Evolutionary conservation across 2,329 filamentous ascomycete genomes (phyloP).

Genomic region (Penicillium verrucosum): DNA sequence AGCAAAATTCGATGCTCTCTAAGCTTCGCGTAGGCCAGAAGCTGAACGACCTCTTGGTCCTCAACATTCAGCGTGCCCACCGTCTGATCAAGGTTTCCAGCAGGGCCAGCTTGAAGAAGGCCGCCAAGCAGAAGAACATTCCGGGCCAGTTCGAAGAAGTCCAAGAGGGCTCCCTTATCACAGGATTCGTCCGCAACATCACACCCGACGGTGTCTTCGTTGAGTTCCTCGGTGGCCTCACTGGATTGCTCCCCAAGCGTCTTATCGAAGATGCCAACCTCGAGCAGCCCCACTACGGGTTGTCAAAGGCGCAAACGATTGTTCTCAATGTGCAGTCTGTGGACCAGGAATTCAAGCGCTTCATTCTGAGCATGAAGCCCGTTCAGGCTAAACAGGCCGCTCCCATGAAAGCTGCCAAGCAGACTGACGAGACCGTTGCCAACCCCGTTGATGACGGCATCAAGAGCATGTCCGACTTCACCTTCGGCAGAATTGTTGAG

Average conservation of each 20-base stretch:
- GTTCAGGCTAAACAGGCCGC: constrained; percentile 51
- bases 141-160: constrained; percentile 70
- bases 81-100: constrained; percentile 73
- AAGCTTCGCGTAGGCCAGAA: constrained; percentile 81
- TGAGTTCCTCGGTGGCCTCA: constrained; percentile 76
- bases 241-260: constrained; percentile 74
- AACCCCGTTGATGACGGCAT: constrained; percentile 66
- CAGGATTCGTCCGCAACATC: constrained; percentile 82
- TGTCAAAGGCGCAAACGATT: constrained; percentile 73
- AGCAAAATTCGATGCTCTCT: constrained; percentile 72
- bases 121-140: constrained; percentile 67
- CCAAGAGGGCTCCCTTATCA: constrained; percentile 63
- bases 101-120: constrained; percentile 78
- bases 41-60: constrained; percentile 73
- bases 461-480: constrained; percentile 66
- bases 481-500: constrained; percentile 68
- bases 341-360: constrained; percentile 66
- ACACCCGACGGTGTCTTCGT: constrained; percentile 78
- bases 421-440: constrained; percentile 38
- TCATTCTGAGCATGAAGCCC: constrained; percentile 61
- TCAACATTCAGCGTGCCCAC: constrained; percentile 80
- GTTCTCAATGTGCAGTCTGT: constrained; percentile 68
- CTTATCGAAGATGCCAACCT: constrained; percentile 70
- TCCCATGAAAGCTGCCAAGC: constrained; percentile 37
- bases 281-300: constrained; percentile 69